Percentiles rank a stretch among this genome's conserved stretches.
Evolutionary conservation across 1,284 basidiomycete genomes (phyloP).

Genomic region (Trichosporon asahii): DNA sequence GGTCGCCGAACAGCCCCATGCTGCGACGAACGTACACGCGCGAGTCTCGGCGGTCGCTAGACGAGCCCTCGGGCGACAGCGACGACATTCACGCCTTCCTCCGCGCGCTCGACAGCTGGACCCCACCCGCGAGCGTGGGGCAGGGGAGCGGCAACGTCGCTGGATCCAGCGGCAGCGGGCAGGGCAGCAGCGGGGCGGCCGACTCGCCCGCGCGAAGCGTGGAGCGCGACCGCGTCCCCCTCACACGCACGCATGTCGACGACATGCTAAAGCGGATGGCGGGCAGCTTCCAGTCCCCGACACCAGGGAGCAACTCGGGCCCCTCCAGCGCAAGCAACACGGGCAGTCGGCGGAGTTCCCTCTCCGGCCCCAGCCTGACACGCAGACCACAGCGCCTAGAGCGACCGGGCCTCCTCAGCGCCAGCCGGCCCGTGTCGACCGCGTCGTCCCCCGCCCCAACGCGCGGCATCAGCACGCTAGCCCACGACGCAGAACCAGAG

Average conservation of each 20-base stretch:
- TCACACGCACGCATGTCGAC: slow-evolving; percentile 46
- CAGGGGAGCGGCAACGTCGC: neutral
- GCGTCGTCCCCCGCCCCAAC: neutral
- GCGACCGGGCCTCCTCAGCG: slow-evolving; percentile 1
- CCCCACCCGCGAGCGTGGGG: slow-evolving; percentile 34
- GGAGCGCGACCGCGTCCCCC: slow-evolving; percentile 28
- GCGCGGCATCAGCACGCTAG: slow-evolving; percentile 2
- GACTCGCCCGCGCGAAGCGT: neutral
- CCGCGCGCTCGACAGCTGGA: slow-evolving; percentile 45
- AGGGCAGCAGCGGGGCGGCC: neutral
- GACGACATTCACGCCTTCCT: slow-evolving; percentile 51
- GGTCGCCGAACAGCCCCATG: slow-evolving; percentile 8
- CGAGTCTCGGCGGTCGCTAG: slow-evolving; percentile 39
- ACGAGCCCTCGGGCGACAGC: slow-evolving; percentile 33
- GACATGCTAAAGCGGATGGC: slow-evolving; percentile 46
- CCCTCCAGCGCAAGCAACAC: neutral
- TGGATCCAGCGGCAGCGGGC: neutral
- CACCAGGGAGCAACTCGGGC: neutral
- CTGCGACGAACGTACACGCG: slow-evolving; percentile 35
- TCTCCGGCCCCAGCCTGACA: neutral
- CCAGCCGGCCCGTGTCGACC: neutral
- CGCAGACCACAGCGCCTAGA: too few species aligned
- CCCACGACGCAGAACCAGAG: neutral
- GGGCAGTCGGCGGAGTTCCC: neutral
- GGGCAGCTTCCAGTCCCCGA: slow-evolving; percentile 27